Conservation (phyloP, 208 protist genomes). For the Phytomonas serpens region DNA sequence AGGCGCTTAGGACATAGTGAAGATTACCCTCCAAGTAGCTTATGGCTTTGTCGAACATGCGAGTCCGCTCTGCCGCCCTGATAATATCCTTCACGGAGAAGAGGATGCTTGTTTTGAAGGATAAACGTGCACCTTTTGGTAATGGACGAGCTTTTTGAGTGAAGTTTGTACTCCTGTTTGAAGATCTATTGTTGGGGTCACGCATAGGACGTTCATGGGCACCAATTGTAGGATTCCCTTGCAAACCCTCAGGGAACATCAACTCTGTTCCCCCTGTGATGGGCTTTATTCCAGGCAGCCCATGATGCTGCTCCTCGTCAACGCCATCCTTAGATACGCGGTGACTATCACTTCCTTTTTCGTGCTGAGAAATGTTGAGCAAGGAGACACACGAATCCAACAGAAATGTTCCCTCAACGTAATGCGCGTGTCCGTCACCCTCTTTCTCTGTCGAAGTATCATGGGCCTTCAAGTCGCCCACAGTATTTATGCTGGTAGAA, state of each 20-base stretch:
- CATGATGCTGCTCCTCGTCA: constrained; percentile 1
- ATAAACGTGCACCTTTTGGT: constrained; percentile 21
- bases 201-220: not conserved
- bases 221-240: not conserved
- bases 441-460: not conserved
- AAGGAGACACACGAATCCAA: not conserved
- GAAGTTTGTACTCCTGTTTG: constrained; percentile 4
- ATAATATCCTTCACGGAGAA: constrained; percentile 84
- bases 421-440: not conserved
- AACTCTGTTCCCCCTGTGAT: not conserved
- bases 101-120: constrained; percentile 45
- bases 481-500: not conserved
- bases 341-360: not conserved
- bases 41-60: constrained; percentile 87
- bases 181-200: not conserved
- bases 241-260: not conserved
- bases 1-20: constrained; percentile 43
- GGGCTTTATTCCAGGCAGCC: not conserved
- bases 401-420: not conserved
- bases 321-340: not conserved
- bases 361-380: not conserved
- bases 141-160: not conserved
- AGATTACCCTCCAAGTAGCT: constrained; percentile 82
- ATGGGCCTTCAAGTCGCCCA: not conserved
- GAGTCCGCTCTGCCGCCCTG: constrained; percentile 68